Base-by-base conservation (phyloP, 2,329 filamentous ascomycete species). In the Pseudogymnoascus pannorum region DNA sequence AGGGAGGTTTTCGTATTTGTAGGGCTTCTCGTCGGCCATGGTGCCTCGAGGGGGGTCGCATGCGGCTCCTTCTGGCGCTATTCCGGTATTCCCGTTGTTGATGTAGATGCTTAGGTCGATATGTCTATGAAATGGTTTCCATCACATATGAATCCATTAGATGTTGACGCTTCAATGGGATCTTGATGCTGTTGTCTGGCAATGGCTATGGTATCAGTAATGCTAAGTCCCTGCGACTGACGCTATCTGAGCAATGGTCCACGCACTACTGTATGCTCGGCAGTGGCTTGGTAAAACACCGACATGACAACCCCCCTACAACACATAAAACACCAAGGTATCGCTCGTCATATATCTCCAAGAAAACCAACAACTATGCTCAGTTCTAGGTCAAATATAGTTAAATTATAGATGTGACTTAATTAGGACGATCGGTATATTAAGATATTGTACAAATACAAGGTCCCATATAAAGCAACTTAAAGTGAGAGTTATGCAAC, bases 1-100 rank as follows among this genome's bases (percentile, higher is more conserved):
- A 31, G 90, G 88, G 51, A 88, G 79, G 65, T 80, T 76, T 70
- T 84, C 81, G 73, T 86, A 85, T 63, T 77, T 77, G 61, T 78
- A 75, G 67, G 74, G 74, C 69, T 85, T 85, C 72, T 83, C 77
- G 72, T 81, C 80, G 65, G 76, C 73, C 68, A 71, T 72, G 58
- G 57, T 68, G 65, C 57, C 57, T 58, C 57, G 57, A 36, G 57
- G 33, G 20, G 31, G 57, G 36, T 16, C 33, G 57, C 57, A 40
- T 58, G 57, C 33, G 33, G 57, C 36, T 40, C 31, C 57, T 2
- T 5, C 31, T 38, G 57, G 5, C 18, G 18, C 11, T 58, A 24
- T 38, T 58, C 33, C 48, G 31, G 26, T 58, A 24, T 38, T 58
- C 33, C 48, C 31, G 26, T 54, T 31, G 48, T 31, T 9, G 48